phyloP scores from a whole-genome alignment of 1,284 basidiomycete species.

The Cronartium ribicola region DNA sequence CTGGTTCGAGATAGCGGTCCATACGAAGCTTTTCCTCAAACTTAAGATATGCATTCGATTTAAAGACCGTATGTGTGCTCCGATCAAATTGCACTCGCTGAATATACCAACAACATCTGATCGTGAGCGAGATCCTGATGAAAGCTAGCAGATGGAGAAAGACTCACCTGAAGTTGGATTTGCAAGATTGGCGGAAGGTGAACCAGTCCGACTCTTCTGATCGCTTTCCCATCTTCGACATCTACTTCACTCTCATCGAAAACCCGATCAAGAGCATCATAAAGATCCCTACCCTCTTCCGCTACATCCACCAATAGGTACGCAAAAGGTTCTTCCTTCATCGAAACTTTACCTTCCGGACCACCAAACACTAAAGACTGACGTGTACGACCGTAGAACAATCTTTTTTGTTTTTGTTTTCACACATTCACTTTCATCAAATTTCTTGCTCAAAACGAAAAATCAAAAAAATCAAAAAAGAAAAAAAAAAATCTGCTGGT shows the following conservation, averaged over 20 bases:
- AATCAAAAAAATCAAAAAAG: background rate
- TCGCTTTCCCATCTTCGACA: slow-evolving; percentile 75
- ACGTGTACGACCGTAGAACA: slow-evolving; percentile 81
- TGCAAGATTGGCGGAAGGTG: slow-evolving; percentile 85
- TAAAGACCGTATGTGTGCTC: slow-evolving; percentile 78
- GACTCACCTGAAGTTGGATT: slow-evolving; percentile 79
- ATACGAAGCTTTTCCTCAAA: slow-evolving; percentile 81
- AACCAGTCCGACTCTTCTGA: slow-evolving; percentile 80
- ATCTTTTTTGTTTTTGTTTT: slow-evolving; percentile 54
- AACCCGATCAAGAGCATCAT: slow-evolving; percentile 87
- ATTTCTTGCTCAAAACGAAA: background rate
- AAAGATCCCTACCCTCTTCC: slow-evolving; percentile 76
- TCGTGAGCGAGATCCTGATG: background rate
- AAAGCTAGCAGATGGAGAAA: slow-evolving; percentile 17
- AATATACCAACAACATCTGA: background rate
- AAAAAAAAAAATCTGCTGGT: background rate
- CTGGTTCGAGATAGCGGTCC: slow-evolving; percentile 75
- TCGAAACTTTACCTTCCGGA: slow-evolving; percentile 56
- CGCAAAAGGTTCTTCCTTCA: slow-evolving; percentile 85
- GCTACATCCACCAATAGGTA: slow-evolving; percentile 89
- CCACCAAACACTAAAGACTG: slow-evolving; percentile 63
- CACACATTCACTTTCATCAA: no score
- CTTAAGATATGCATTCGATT: slow-evolving; percentile 90
- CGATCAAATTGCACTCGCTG: slow-evolving; percentile 92
- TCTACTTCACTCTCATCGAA: slow-evolving; percentile 81